These are phyloP conservation scores for Tolypocladium cylindrosporum DNA, from an alignment of 2,329 filamentous ascomycete species.

Conservation along the genomic window DNA sequence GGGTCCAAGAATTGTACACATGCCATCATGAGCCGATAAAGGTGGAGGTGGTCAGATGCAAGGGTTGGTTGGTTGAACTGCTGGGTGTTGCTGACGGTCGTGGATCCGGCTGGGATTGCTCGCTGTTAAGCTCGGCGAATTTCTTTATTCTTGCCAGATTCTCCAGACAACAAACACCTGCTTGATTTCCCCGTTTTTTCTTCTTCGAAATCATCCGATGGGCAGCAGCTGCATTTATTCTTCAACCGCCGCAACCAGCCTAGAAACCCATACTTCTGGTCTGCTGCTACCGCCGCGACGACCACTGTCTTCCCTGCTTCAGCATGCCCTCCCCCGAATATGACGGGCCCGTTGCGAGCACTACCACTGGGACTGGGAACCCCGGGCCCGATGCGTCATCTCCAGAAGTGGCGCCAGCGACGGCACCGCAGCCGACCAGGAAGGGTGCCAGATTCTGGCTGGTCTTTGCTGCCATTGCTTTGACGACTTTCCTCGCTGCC, in stretches of 20 bases:
- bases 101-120: neutral
- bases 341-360: neutral
- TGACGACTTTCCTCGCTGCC: conserved; percentile 14
- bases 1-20: neutral
- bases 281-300: neutral
- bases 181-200: neutral
- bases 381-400: neutral
- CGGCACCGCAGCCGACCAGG: neutral
- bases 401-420: neutral
- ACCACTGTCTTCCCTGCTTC: neutral
- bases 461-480: conserved; percentile 9
- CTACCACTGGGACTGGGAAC: neutral
- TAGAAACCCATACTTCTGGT: neutral
- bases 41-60: neutral
- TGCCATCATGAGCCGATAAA: neutral
- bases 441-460: conserved; percentile 9
- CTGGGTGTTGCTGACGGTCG: neutral
- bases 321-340: neutral
- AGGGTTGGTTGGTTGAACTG: neutral
- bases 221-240: neutral
- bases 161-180: neutral
- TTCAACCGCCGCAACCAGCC: neutral
- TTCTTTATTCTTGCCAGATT: neutral
- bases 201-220: neutral
- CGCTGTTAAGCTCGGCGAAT: neutral